Evolutionary conservation across 148 eudicot genomes (phyloP), one percentile per base, ranked within the genome.

Genomic region (Amaranthus cruentus): DNA sequence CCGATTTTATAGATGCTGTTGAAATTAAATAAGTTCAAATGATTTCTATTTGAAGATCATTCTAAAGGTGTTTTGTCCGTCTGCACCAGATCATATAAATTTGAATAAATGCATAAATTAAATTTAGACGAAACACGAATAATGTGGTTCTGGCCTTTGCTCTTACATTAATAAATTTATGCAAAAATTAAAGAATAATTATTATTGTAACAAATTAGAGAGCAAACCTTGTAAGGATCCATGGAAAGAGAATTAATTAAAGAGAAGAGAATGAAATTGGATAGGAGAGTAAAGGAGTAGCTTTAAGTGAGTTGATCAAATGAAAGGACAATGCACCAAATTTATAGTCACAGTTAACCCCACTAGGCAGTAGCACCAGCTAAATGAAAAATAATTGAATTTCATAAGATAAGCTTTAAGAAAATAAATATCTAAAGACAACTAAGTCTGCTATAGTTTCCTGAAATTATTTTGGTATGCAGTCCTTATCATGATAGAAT

Each of bases 161-260:
- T 28, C 38, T 28, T 28, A 28, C 38, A 28, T 28, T 28, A 28
- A 28, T 18, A 2, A 11, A 6, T 47, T 9, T 15, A 64, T 55
- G 7, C 65, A 38, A 62, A 60, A 47, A 62, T 69, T 18, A 55
- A 43, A 48, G 0, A 0, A 10, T 54, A 55, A 48, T 28, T 0
- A 42, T 51, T 62, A 11, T 28, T 50, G 56, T 48, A 76, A 50
- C 14, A 57, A 55, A 64, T 28, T 14, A 12, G 18, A 51, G 14
- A 13, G 53, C 58, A 56, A 11, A 85, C 87, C 91, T 87, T 87
- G 85, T 81, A 80, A 3, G 88, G 91, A 78, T 87, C 88, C 91
- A 87, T 87, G 63, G 77, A 50, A 51, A 67, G 67, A 55, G 3
- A 11, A 21, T n/a, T 21, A 11, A 21, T n/a, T 21, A 46, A 4